A percentile compares a stretch with the other conserved stretches of the same genome.
Conservation (phyloP, 768 basidiomycete species). For the Hericium rajendrae region DNA sequence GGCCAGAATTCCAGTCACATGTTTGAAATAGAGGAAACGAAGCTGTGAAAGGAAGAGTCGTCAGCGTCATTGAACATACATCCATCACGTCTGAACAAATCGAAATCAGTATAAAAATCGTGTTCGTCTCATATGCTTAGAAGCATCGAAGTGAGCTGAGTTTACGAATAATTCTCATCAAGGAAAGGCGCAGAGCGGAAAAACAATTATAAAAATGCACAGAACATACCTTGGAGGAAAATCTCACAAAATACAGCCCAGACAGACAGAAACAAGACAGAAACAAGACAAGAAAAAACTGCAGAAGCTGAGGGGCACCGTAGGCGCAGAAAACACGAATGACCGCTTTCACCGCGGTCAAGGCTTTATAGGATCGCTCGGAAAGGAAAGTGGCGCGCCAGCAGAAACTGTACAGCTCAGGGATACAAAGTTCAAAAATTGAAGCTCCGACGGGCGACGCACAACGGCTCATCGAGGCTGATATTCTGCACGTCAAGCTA, state of each 20-base stretch:
- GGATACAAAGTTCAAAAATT: neutral
- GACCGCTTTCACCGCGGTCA: neutral
- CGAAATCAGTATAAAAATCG: constrained; percentile 31
- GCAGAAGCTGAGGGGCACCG: too few relatives aligned
- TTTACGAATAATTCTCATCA: constrained; percentile 28
- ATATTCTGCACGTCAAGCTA: neutral
- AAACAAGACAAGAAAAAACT: too few relatives aligned
- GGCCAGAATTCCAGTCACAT: neutral
- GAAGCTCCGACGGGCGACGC: neutral
- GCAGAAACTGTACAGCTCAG: constrained; percentile 10
- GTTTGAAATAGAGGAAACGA: neutral
- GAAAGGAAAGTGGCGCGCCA: constrained; percentile 4
- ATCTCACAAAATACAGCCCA: too few relatives aligned
- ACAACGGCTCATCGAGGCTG: neutral
- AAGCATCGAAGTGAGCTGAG: constrained; percentile 63
- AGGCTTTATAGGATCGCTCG: neutral
- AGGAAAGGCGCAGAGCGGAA: constrained; percentile 1
- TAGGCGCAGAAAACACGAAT: too few relatives aligned
- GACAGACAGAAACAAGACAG: too few relatives aligned
- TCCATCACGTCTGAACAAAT: neutral
- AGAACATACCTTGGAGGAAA: too few relatives aligned
- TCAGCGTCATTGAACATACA: neutral
- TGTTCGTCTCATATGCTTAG: constrained; percentile 43
- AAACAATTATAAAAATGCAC: neutral
- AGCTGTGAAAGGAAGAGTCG: too few relatives aligned